phyloP scores from a whole-genome alignment of 257 asterid species.

The Solanum stenotomum region DNA sequence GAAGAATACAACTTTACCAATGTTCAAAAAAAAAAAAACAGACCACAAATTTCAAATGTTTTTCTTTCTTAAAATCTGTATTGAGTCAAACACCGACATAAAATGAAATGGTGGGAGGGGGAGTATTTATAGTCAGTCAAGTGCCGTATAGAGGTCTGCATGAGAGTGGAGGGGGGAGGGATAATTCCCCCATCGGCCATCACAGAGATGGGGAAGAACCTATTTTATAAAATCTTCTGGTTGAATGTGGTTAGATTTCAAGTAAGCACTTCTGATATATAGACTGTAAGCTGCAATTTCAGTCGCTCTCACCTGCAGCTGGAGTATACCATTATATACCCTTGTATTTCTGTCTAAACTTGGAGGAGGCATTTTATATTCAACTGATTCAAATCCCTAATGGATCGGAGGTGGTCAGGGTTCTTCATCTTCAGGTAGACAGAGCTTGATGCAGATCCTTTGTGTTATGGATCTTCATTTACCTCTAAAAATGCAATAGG shows the following conservation, averaged over 20 bases:
- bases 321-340: neutral
- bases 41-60: neutral
- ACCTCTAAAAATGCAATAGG: neutral
- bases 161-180: neutral
- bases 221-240: neutral
- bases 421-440: neutral
- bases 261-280: neutral
- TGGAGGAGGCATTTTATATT: neutral
- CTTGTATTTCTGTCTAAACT: neutral
- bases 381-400: neutral
- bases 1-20: too few relatives aligned
- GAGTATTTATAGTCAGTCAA: neutral
- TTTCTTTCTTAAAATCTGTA: neutral
- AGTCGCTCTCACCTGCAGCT: neutral
- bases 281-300: neutral
- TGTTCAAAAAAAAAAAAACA: too few relatives aligned
- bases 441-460: neutral
- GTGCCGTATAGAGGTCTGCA: neutral
- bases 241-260: neutral
- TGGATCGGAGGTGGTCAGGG: neutral
- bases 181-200: neutral
- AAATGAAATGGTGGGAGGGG: neutral
- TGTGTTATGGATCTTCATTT: neutral
- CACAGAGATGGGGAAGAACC: neutral
- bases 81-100: neutral